A percentile compares a stretch with the other conserved stretches of the same genome.
phyloP scores from a whole-genome alignment of 371 early-diverging fungal genomes.

The Dinochytrium kinnereticum region DNA sequence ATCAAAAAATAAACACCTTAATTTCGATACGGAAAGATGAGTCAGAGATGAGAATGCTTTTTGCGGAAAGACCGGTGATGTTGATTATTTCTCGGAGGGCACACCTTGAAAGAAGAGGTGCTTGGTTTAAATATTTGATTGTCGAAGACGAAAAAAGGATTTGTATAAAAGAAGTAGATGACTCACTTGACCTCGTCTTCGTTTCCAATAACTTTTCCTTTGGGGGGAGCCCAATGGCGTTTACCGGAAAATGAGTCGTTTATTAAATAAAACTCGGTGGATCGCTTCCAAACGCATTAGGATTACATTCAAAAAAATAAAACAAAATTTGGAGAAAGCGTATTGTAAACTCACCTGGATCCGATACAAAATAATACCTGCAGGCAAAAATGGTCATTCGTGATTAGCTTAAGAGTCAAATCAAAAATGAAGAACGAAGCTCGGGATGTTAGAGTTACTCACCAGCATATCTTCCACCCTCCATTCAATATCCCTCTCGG shows the following conservation, averaged over 20 bases:
- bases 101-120: conserved; percentile 62
- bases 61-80: conserved; percentile 72
- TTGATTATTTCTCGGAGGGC: conserved; percentile 79
- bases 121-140: neutral
- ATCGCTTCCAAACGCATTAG: conserved; percentile 35
- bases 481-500: conserved; percentile 8
- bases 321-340: no score
- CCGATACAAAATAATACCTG: conserved; percentile 22
- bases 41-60: conserved; percentile 74
- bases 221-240: conserved; percentile 85
- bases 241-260: conserved; percentile 83
- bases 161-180: neutral
- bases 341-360: conserved; percentile 10
- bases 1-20: conserved; percentile 42
- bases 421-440: neutral
- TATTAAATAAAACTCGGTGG: conserved; percentile 80
- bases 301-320: neutral
- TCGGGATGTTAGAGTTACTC: neutral
- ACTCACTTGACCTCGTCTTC: conserved; percentile 85
- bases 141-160: neutral
- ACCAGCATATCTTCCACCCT: conserved; percentile 24
- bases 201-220: conserved; percentile 77
- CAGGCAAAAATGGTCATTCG: neutral
- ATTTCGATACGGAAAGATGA: conserved; percentile 74
- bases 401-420: no score